Conservation (phyloP, 352 stramenopile genomes). For the Phytophthora sojae region DNA sequence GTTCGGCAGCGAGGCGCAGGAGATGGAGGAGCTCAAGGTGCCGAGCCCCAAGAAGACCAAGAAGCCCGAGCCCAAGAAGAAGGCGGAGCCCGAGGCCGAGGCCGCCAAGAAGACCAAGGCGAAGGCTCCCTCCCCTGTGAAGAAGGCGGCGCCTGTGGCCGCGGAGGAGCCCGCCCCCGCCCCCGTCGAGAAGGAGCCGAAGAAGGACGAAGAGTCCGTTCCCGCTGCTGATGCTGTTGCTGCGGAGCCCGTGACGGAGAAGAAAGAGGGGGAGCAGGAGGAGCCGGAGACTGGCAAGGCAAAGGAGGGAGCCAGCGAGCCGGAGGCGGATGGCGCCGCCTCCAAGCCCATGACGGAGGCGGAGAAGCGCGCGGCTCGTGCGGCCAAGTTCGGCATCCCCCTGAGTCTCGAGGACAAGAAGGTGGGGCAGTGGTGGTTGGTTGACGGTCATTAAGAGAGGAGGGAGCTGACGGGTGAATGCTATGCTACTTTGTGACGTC, state of each 20-base stretch:
- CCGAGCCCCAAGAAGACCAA: constrained; percentile 48
- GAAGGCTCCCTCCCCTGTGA: constrained; percentile 21
- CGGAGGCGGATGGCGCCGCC: constrained; percentile 22
- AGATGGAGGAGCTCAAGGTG: constrained; percentile 69
- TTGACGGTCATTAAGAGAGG: neutral
- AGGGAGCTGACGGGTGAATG: constrained; percentile 2
- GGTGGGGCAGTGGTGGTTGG: constrained; percentile 32
- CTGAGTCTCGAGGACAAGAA: constrained; percentile 81
- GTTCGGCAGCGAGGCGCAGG: constrained; percentile 82
- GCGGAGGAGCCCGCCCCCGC: constrained; percentile 5
- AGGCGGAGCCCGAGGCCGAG: constrained; percentile 14
- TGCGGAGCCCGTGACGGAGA: constrained; percentile 12
- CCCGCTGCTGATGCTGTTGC: constrained; percentile 7
- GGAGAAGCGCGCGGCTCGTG: constrained; percentile 80
- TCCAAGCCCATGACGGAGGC: constrained; percentile 63
- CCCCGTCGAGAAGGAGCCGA: constrained; percentile 24
- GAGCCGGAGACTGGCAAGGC: constrained; percentile 12
- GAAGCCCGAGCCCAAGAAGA: constrained; percentile 41
- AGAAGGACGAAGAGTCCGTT: constrained; percentile 14
- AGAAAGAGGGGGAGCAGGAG: constrained; percentile 25
- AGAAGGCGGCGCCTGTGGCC: constrained; percentile 22
- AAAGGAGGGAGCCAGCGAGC: constrained; percentile 4
- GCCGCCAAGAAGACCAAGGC: constrained; percentile 31
- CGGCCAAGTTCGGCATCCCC: constrained; percentile 84
- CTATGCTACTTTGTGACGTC: constrained; percentile 8